Evolutionary conservation across 495 filamentous ascomycete genomes (phyloP), one percentile per base, ranked within the genome.

Genomic region (Bathelium albidoporum): DNA sequence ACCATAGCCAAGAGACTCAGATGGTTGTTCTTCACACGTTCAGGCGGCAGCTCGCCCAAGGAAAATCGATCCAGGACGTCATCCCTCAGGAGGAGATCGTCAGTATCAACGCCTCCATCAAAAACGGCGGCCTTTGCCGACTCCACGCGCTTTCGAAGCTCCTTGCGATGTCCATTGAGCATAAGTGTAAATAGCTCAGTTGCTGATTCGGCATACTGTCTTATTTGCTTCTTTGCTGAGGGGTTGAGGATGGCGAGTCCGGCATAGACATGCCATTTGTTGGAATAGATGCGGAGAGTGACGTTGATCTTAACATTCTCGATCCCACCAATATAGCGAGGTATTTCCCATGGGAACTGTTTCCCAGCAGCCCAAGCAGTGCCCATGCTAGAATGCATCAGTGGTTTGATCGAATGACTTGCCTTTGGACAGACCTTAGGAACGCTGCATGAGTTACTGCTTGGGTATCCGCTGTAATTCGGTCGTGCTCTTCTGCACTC

Each of bases 281-380:
- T 95, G 63, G 88, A 86, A 77, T 97, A 98, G 74, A 98, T 98
- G 68, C 94, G 90, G 65, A 98, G 76, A 43, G 90, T 97, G 65
- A 97, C 84, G 75, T 98, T 98, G 76, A 97, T 97, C 78, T 98
- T 98, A 71, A 97, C 90, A 75, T 98, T 98, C 77, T 98, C 94
- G 71, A 98, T 96, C 28, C 95, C 94, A 59, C 94, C 93, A 2
- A 95, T 82, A 78, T 96, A 98, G 63, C 93, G 90, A 7, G 85
- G 82, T 53, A 89, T 85, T 67, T 98, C 94, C 94, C 94, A 98
- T 1, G 94, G 94, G 69, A 96, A 97, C 69, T 97, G 90, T 32
- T 85, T 78, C 73, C 90, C 96, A 26, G 91, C 90, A 67, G 87
- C 85, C 94, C 94, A 98, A 36, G 94, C 94, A 43, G 91, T 91